A percentile compares a stretch with the other conserved stretches of the same genome.
These are phyloP conservation scores for Alternaria sp. DNA, from an alignment of 2,329 filamentous ascomycete genomes.

Conservation along the genomic window DNA sequence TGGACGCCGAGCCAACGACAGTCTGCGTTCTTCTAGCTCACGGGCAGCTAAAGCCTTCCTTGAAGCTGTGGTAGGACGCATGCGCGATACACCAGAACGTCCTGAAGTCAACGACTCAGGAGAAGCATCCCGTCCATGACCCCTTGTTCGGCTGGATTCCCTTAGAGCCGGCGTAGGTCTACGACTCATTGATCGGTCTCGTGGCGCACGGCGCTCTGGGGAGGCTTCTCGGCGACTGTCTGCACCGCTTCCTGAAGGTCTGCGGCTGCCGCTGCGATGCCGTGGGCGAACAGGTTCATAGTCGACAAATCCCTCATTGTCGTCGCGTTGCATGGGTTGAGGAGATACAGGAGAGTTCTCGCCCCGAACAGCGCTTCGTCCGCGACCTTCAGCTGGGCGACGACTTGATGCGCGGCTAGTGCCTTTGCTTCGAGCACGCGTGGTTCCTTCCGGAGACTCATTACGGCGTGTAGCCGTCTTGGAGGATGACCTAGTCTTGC, in stretches of 20 bases:
- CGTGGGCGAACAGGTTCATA: conserved; percentile 65
- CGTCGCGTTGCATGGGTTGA: conserved; percentile 72
- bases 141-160: conserved; percentile 46
- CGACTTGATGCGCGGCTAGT: conserved; percentile 49
- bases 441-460: conserved; percentile 47
- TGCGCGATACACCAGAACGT: conserved; percentile 37
- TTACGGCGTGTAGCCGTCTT: conserved; percentile 41
- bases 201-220: conserved; percentile 51
- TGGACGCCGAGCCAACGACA: conserved; percentile 77
- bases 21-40: conserved; percentile 86
- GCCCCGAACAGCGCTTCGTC: conserved; percentile 45
- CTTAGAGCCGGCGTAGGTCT: conserved; percentile 39
- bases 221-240: conserved; percentile 56
- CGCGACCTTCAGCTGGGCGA: conserved; percentile 43
- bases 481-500: conserved; percentile 49
- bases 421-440: conserved; percentile 39
- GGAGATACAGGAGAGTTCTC: conserved; percentile 81
- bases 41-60: conserved; percentile 66
- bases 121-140: conserved; percentile 44
- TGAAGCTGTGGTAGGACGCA: conserved; percentile 43
- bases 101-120: conserved; percentile 47
- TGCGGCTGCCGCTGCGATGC: conserved; percentile 61
- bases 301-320: conserved; percentile 65
- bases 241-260: conserved; percentile 55
- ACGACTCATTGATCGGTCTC: conserved; percentile 50